Base-by-base conservation (phyloP, 2,329 filamentous ascomycete species). In the Clonostachys rosea region DNA sequence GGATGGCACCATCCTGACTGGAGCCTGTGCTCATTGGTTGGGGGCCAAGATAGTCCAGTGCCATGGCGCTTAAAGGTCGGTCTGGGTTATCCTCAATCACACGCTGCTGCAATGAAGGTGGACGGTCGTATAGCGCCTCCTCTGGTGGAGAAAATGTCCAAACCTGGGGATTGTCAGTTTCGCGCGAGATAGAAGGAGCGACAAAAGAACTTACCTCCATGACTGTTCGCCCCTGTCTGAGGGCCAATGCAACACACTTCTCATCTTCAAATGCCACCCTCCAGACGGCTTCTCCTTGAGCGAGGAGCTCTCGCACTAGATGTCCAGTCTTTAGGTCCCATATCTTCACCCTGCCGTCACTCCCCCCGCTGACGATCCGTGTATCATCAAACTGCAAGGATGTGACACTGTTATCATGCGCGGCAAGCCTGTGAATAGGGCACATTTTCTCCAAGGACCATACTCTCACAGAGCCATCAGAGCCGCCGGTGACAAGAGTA, bases 381-480 rank as follows among this genome's bases (percentile, higher is more conserved):
- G 87, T 91, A 61, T 96, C 91, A 60, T 99, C 94, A 63, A 99
- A 99, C 62, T 99, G 94, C 55, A 99, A 73, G 65, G 91, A 96
- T 1, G 94, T 99, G 46, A 99, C 94, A 63, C 91, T 96, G 66
- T 99, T 99, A 67, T 99, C 94, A 64, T 99, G 94, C 5, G 94
- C 94, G 39, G 94, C 94, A 45, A 99, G 77, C 42, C 94, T 84
- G 69, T 99, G 94, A 50, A 99, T 96, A 1, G 94, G 87, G 50
- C 86, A 86, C 78, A 92, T 95, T 56, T 86, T 89, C 56, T 91
- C 85, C 51, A 99, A 71, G 30, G 91, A 96, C 94, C 94, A 99
- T 20, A 99, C 91, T 46, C 95, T 81, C 44, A 99, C 94, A 17
- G 91, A 96, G 20, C 94, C 94, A 64, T 99, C 94, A 13, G 91